A percentile compares a stretch with the other conserved stretches of the same genome.
Evolutionary conservation across 805 yeast genomes (phyloP).

Genomic region (Starmerella kuoi): DNA sequence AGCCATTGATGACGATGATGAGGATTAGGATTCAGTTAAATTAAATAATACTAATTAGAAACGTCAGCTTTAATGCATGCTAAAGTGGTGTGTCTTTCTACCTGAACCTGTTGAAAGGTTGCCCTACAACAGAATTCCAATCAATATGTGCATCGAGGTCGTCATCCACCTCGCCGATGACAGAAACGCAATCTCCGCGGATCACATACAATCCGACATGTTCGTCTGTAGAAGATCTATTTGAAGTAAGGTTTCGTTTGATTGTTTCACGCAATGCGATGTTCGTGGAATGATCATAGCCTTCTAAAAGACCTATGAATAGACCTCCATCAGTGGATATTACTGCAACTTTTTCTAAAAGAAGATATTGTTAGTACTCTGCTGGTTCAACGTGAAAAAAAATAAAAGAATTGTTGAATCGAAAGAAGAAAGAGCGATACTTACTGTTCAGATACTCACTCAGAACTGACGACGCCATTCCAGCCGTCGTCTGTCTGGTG

Average conservation of each 20-base stretch:
- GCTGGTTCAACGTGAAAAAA: too few species aligned
- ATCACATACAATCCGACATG: conserved; percentile 29
- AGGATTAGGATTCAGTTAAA: conserved; percentile 1
- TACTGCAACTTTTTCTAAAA: conserved; percentile 24
- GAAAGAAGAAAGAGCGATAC: conserved; percentile 8
- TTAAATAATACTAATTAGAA: neutral
- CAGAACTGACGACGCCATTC: conserved; percentile 16
- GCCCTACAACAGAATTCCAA: conserved; percentile 29
- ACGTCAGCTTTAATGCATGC: neutral
- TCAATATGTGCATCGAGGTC: conserved; percentile 27
- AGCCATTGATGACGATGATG: conserved; percentile 15
- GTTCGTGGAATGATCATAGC: conserved; percentile 31
- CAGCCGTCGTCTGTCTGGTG: too few species aligned
- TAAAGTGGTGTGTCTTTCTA: neutral
- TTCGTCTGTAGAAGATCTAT: conserved; percentile 16
- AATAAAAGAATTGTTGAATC: neutral
- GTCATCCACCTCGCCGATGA: conserved; percentile 28
- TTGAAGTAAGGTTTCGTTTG: conserved; percentile 22
- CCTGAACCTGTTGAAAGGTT: too few species aligned
- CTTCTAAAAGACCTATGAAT: conserved; percentile 28
- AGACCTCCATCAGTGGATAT: conserved; percentile 30
- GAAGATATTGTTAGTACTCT: conserved; percentile 16
- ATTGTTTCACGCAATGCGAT: conserved; percentile 25
- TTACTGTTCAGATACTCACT: conserved; percentile 23
- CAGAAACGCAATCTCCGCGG: conserved; percentile 30